Evolutionary conservation across 1,284 basidiomycete genomes (phyloP), one percentile per base, ranked within the genome.

Genomic region (Papiliotrema terrestris): DNA sequence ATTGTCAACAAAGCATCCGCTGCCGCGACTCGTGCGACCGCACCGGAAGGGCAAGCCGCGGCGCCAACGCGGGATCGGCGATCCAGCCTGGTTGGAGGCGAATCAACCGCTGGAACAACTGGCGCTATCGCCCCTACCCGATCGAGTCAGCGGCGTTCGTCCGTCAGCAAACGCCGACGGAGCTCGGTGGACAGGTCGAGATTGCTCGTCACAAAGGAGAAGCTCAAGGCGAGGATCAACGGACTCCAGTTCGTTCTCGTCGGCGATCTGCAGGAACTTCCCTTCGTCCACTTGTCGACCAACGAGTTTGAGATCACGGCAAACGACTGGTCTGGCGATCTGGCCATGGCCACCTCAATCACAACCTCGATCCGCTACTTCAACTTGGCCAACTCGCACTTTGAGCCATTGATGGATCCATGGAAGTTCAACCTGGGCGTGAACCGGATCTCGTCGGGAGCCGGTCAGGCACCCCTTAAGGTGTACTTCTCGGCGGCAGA

Each of bases 371-470:
- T 98, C 71, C 92, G 88, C 63, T 98, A 96, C 72, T 98, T 92
- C 89, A 99, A 99, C 76, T 78, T 98, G 52, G 87, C 89, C 26
- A 95, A 97, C 71, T 98, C 96, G 46, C 93, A 98, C 71, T 99
- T 96, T 91, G 96, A 99, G 77, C 96, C 97, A n/a, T 78, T 99
- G 50, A 90, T 98, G 66, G 96, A 99, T 72, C 96, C 96, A 1
- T 99, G 96, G 95, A 88, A 84, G 23, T 89, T 97, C 65, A 85
- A 87, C 29, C 75, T 91, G 47, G 81, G 82, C 54, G 90, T 91
- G 70, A 63, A 67, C 19, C 65, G 73, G 4, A 60, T 63, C 3
- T 70, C 76, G 46, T 68, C 73, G 32, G 70, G 73, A 6, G 79
- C 73, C 23, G 72, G 80, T 1, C 77, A 80, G 0, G 82, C 82